Evolutionary conservation across 441 rosid species (phyloP).

Genomic region (Populus hybrid): DNA sequence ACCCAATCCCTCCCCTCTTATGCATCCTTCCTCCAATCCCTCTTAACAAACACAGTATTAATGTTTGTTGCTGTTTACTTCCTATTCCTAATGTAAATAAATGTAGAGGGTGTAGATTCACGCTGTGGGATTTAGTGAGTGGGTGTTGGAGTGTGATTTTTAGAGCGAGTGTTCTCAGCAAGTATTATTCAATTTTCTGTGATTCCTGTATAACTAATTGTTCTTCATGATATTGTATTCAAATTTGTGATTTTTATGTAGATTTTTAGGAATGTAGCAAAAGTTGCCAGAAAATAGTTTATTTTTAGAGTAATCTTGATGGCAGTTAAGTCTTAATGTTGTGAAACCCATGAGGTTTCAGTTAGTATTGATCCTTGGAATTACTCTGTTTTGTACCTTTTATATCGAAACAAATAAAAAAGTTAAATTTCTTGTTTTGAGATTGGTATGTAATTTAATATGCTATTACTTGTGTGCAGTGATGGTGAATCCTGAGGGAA

Average conservation of each 20-base stretch:
- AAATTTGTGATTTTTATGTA: too few relatives aligned
- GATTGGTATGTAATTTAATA: neutral
- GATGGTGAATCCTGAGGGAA: slow-evolving; percentile 52
- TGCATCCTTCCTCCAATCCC: neutral
- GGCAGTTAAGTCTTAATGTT: neutral
- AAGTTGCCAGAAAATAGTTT: neutral
- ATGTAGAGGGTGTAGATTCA: neutral
- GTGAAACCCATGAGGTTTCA: neutral
- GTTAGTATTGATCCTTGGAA: neutral
- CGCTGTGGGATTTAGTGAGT: too few relatives aligned
- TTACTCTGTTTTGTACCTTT: neutral
- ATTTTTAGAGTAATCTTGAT: neutral
- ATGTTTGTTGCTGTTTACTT: neutral
- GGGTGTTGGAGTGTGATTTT: too few relatives aligned
- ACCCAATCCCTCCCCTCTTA: neutral
- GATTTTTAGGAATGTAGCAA: neutral
- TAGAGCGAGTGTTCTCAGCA: too few relatives aligned
- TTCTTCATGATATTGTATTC: neutral
- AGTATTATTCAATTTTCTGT: too few relatives aligned
- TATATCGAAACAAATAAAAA: too few relatives aligned
- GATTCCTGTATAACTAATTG: neutral
- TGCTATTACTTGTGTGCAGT: slow-evolving; percentile 37
- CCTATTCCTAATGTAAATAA: neutral
- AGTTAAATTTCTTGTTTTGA: neutral
- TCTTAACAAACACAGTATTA: neutral